These are phyloP conservation scores for Petunia secreta DNA, from an alignment of 257 asterid genomes.

Conservation along the genomic window DNA sequence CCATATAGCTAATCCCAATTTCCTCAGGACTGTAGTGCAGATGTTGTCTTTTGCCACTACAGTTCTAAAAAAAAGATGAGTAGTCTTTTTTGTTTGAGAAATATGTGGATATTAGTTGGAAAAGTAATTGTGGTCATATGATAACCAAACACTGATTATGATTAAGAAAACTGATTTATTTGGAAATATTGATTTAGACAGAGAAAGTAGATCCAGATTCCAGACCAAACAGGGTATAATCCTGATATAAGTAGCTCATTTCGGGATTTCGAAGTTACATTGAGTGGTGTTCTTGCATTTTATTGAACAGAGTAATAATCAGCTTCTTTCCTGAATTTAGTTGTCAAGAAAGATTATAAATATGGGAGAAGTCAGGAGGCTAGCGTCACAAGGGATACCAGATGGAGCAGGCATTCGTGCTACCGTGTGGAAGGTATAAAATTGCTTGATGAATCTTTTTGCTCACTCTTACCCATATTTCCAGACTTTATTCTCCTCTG, in stretches of 20 bases:
- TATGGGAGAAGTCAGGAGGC: slow-evolving; percentile 78
- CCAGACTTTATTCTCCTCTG: not conserved
- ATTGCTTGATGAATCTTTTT: not conserved
- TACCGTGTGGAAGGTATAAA: slow-evolving; percentile 86
- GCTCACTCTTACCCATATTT: not conserved
- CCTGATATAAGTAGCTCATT: not conserved
- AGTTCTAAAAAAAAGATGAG: not conserved
- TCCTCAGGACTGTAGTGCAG: not conserved
- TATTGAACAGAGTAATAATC: slow-evolving; percentile 25
- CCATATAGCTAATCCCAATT: not conserved
- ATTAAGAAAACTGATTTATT: not conserved
- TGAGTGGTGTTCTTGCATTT: slow-evolving; percentile 9
- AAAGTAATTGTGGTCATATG: slow-evolving; percentile 7
- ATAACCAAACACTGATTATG: not conserved
- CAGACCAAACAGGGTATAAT: not conserved
- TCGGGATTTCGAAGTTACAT: not conserved
- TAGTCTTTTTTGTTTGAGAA: not conserved
- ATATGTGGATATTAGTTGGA: not conserved
- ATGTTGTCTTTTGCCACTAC: not conserved
- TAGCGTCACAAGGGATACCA: slow-evolving; percentile 85
- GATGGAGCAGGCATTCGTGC: slow-evolving; percentile 93
- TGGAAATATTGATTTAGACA: not conserved
- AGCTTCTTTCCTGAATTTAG: slow-evolving; percentile 38
- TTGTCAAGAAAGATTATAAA: slow-evolving; percentile 79
- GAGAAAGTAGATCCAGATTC: not conserved